phyloP scores from a whole-genome alignment of 2,329 filamentous ascomycete genomes.

The Monosporascus sp. region DNA sequence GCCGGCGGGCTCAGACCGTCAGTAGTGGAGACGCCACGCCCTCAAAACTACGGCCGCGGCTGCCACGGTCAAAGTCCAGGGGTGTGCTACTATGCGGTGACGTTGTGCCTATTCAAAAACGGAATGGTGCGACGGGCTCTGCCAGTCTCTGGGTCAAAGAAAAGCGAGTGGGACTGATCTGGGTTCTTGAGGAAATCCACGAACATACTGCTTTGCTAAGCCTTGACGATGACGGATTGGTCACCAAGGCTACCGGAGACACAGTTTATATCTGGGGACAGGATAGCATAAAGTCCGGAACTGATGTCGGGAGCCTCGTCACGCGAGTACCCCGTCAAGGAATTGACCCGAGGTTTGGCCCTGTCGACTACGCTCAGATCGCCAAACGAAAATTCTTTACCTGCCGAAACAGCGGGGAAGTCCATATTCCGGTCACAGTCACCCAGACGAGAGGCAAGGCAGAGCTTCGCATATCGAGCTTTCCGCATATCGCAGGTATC shows the following conservation, averaged over 20 bases:
- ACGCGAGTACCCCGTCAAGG: conserved; percentile 75
- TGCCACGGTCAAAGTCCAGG: conserved; percentile 62
- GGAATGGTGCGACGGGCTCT: conserved; percentile 85
- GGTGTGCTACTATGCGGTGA: conserved; percentile 93
- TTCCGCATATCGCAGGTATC: conserved; percentile 95
- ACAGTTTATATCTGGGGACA: conserved; percentile 82
- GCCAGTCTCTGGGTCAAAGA: conserved; percentile 99
- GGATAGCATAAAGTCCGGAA: conserved; percentile 59
- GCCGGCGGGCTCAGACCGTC: conserved; percentile 60
- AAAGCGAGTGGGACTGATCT: conserved; percentile 87
- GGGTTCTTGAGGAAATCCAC: conserved; percentile 96
- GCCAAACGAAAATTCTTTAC: conserved; percentile 74
- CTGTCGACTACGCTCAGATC: conserved; percentile 73
- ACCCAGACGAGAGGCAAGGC: conserved; percentile 64
- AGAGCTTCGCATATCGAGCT: conserved; percentile 82
- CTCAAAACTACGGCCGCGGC: conserved; percentile 47
- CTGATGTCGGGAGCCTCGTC: conserved; percentile 72
- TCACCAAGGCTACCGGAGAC: conserved; percentile 68
- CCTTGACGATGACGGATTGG: conserved; percentile 71
- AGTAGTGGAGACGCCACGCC: conserved; percentile 51
- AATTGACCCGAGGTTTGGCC: conserved; percentile 63
- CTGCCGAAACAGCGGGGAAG: conserved; percentile 67
- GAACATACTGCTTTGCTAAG: conserved; percentile 80
- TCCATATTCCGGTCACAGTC: conserved; percentile 80
- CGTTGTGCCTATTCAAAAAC: conserved; percentile 95